Evolutionary conservation across 2,329 filamentous ascomycete genomes (phyloP), one percentile per base, ranked within the genome.

Genomic region (Colletotrichum scovillei): DNA sequence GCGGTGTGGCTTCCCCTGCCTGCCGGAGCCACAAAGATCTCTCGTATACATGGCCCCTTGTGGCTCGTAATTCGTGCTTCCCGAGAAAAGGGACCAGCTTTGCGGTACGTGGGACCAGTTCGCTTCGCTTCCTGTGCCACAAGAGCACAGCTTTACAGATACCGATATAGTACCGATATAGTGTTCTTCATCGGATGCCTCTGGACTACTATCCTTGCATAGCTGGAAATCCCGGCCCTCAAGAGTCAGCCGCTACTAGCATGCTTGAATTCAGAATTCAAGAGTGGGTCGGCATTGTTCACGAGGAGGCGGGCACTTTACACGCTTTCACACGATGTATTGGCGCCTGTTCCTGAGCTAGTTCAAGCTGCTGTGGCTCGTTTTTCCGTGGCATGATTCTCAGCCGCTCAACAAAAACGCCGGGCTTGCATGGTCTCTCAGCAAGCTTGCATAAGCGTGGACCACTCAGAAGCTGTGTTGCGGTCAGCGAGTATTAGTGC

Each of bases 41-140:
- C 62, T 71, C 62, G 49, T 53, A 42, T 62, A 19, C 16, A 22
- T 62, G 42, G 16, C 55, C n/a, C 22, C 42, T 28, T 28, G 67
- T 70, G 67, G 71, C 71, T 73, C 57, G 62, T 60, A 71, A 26
- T 24, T 71, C 69, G 70, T 73, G 60, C 46, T 66, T 28, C 70
- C 62, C 62, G 62, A 62, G 35, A 49, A 49, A 49, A 57, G 49
- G 46, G 46, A 24, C 63, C 32, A 22, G 38, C 38, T 49, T 60
- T 58, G 68, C 35, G 46, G 56, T 67, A 53, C 60, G 60, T 53
- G 30, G 49, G n/a, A 64, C 62, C 30, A 32, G 19, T n/a, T 32
- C 56, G 19, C 22, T 42, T 38, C 38, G 35, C 66, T 22, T 52
- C 26, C 24, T 59, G 64, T 57, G 55, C 60, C 38, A 60, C 66